Evolutionary conservation across 192 early-diverging fungal species (phyloP).

Genomic region (Podila epicladia): DNA sequence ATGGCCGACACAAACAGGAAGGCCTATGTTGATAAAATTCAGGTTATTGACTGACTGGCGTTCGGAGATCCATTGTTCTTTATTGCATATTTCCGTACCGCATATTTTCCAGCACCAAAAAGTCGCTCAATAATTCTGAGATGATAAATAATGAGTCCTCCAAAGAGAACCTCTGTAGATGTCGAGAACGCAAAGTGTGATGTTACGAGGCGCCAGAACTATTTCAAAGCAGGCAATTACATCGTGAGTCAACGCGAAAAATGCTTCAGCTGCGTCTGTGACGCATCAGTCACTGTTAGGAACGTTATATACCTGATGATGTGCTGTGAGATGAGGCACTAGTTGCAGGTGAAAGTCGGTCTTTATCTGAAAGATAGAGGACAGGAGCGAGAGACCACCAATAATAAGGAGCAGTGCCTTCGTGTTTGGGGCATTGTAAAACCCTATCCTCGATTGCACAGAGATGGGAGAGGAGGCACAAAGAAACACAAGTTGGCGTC

Average conservation of each 20-base stretch:
- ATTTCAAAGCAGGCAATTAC: background rate
- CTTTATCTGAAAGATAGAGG: slow-evolving; percentile 62
- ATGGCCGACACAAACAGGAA: slow-evolving; percentile 61
- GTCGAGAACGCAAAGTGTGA: slow-evolving; percentile 64
- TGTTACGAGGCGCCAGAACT: slow-evolving; percentile 72
- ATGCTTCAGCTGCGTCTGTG: background rate
- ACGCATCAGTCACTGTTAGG: no score
- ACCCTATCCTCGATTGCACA: slow-evolving; percentile 49
- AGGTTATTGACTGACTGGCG: no score
- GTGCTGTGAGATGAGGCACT: slow-evolving; percentile 63
- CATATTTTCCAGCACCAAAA: slow-evolving; percentile 71
- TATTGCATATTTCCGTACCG: slow-evolving; percentile 38
- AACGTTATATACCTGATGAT: slow-evolving; percentile 63
- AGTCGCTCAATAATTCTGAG: slow-evolving; percentile 68
- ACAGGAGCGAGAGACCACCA: slow-evolving; percentile 58
- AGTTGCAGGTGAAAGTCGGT: slow-evolving; percentile 64
- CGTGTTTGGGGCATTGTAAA: slow-evolving; percentile 72
- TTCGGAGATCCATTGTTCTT: background rate
- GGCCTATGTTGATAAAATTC: slow-evolving; percentile 34
- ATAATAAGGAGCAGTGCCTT: slow-evolving; percentile 61
- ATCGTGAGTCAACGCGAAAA: background rate
- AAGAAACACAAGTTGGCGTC: background rate
- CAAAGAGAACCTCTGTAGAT: slow-evolving; percentile 68
- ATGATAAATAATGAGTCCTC: slow-evolving; percentile 66
- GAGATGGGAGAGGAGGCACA: background rate